Percentiles rank a stretch among this genome's conserved stretches.
phyloP scores from a whole-genome alignment of 371 early-diverging fungal genomes.

The Apophysomyces trapeziformis region DNA sequence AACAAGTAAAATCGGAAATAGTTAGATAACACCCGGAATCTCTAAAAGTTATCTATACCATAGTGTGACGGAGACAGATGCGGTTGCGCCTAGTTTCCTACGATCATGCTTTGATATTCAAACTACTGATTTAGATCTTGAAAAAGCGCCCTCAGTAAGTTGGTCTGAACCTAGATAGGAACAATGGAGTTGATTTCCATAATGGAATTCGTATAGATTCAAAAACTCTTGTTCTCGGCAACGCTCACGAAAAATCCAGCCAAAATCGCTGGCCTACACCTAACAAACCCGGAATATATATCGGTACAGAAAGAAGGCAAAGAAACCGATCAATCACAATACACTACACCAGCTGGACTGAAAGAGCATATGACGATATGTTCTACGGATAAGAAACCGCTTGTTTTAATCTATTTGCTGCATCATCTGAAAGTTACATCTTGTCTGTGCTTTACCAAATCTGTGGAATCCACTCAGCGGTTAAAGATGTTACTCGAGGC shows the following conservation, averaged over 20 bases:
- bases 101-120: slow-evolving; percentile 48
- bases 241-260: slow-evolving; percentile 93
- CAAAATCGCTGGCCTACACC: slow-evolving; percentile 83
- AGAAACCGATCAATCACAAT: slow-evolving; percentile 46
- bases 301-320: slow-evolving; percentile 56
- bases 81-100: slow-evolving; percentile 59
- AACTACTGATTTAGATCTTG: slow-evolving; percentile 56
- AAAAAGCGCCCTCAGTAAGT: slow-evolving; percentile 57
- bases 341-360: slow-evolving; percentile 67
- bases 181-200: neutral
- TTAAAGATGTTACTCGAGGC: slow-evolving; percentile 71
- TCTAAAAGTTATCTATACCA: neutral
- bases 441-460: slow-evolving; percentile 87
- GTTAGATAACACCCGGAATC: neutral
- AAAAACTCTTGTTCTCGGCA: slow-evolving; percentile 93
- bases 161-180: neutral
- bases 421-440: slow-evolving; percentile 65
- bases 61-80: slow-evolving; percentile 58
- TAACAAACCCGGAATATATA: slow-evolving; percentile 79
- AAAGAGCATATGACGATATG: slow-evolving; percentile 74
- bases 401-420: slow-evolving; percentile 79
- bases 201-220: slow-evolving; percentile 42
- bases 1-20: slow-evolving; percentile 26
- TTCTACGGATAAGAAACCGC: slow-evolving; percentile 69
- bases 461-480: slow-evolving; percentile 84